Evolutionary conservation across 176 grass and related monocot genomes (phyloP).

Genomic region (maize (Zea mays)): Zm-B73-REFERENCE-NAM-5.0 NC_050098.1:149741501-149742000

Average conservation of each 20-base stretch:
- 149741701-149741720: slow-evolving; percentile 33
- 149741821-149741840: slow-evolving; percentile 70
- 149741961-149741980: slow-evolving; percentile 68
- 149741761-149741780: slow-evolving; percentile 73
- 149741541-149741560: too few species aligned
- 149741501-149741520: too few species aligned
- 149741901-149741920: slow-evolving; percentile 83
- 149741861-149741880: slow-evolving; percentile 67
- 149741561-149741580: too few species aligned
- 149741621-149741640: too few species aligned
- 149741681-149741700: background rate
- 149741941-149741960: slow-evolving; percentile 82
- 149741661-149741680: background rate
- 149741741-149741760: slow-evolving; percentile 98
- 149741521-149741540: too few species aligned
- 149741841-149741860: slow-evolving; percentile 76
- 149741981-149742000: slow-evolving; percentile 73
- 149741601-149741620: too few species aligned
- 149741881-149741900: slow-evolving; percentile 66
- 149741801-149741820: slow-evolving; percentile 74
- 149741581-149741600: too few species aligned
- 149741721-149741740: slow-evolving; percentile 66
- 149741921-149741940: slow-evolving; percentile 96
- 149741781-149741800: slow-evolving; percentile 64
- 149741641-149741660: background rate